Base-by-base conservation (phyloP, 345 rosid species). In the Populus pruinosa region DNA sequence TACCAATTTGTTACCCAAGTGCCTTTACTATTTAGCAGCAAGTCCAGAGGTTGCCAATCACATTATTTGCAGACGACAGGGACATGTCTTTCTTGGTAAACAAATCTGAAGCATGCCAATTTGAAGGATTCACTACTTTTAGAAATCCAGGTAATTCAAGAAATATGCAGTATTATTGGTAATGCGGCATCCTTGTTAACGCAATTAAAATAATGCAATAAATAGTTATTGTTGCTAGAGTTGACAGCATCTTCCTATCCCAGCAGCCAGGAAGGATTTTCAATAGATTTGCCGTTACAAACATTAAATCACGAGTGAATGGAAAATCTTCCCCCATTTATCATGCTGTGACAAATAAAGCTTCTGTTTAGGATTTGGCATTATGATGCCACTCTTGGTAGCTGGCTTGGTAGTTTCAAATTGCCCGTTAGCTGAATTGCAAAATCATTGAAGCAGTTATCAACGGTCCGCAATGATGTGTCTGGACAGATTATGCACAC, bases 401-500 rank as follows among this genome's bases (percentile, higher is more conserved):
- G n/a, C 59, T 20, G 61, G 61, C 61, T 53, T 53, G 61, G 7
- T 53, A 16, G 23, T 36, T 71, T 71, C 0, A 36, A 8, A 49
- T 76, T 41, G 23, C 49, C 18, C 53, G 21, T 44, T 1, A 12
- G 17, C n/a, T 2, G 13, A 2, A 44, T 25, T 6, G 16, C 31
- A 29, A 82, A 79, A 41, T 82, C 83, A n/a, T 73, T 61, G 70
- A 82, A 85, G 82, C 87, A 85, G 20, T 85, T 82, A 7, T 66
- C 67, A 25, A 79, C 41, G 61, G 72, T 47, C n/a, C 68, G 25
- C 17, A 79, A 80, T 12, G 67, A 21, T 12, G 41, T 21, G 35
- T 82, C 74, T 10, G 87, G 83, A 18, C 79, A 85, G 39, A 85
- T 78, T 17, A 72, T 18, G 71, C 81, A 55, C 16, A 71, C 67